phyloP scores from a whole-genome alignment of 352 stramenopile species.

The Thalassiosira livingstoniorum region DNA sequence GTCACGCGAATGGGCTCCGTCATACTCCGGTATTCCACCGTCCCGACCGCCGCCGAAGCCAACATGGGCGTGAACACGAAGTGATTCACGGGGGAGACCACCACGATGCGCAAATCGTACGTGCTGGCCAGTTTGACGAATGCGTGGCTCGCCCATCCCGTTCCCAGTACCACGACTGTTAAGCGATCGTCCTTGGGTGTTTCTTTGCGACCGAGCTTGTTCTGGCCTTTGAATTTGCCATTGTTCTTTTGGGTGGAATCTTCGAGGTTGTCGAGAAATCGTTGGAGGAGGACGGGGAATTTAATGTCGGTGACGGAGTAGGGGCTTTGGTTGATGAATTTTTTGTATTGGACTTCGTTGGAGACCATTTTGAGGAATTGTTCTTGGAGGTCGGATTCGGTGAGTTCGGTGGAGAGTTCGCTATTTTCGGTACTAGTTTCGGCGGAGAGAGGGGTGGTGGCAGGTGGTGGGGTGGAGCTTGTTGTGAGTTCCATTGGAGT shows the following conservation, averaged over 20 bases:
- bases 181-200: slow-evolving; percentile 45
- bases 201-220: slow-evolving; percentile 20
- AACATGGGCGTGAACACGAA: slow-evolving; percentile 88
- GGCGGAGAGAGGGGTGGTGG: not conserved
- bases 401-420: slow-evolving; percentile 3
- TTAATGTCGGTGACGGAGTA: slow-evolving; percentile 59
- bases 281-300: slow-evolving; percentile 49
- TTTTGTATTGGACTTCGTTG: slow-evolving; percentile 65
- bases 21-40: slow-evolving; percentile 83
- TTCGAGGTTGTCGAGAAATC: slow-evolving; percentile 76
- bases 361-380: slow-evolving; percentile 62
- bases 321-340: slow-evolving; percentile 58
- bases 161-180: slow-evolving; percentile 67
- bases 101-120: slow-evolving; percentile 71
- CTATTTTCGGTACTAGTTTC: too few relatives aligned
- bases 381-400: slow-evolving; percentile 32
- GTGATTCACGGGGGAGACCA: slow-evolving; percentile 76
- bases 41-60: slow-evolving; percentile 76
- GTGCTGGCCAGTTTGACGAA: slow-evolving; percentile 61
- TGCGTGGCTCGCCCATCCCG: slow-evolving; percentile 54
- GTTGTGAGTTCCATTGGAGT: not conserved
- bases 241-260: slow-evolving; percentile 69
- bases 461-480: not conserved
- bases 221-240: slow-evolving; percentile 60
- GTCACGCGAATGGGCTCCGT: slow-evolving; percentile 82